These are phyloP conservation scores for Selenicereus undatus DNA, from an alignment of 148 eudicot genomes.

Conservation along the genomic window DNA sequence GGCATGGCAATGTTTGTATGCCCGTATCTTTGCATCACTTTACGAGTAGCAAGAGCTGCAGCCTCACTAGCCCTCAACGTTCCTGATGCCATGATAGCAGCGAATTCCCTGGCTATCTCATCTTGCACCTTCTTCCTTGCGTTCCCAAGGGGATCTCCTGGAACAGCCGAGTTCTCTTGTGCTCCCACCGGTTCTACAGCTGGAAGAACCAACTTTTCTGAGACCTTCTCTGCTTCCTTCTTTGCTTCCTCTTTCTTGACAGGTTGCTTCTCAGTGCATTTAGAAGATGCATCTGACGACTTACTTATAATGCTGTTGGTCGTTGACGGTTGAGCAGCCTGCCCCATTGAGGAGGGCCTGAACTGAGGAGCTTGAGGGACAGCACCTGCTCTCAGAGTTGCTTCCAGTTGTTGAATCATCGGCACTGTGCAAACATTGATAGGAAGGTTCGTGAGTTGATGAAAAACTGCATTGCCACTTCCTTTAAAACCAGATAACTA, in stretches of 20 bases:
- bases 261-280: conserved; percentile 22
- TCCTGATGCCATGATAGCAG: conserved; percentile 82
- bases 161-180: conserved; percentile 23
- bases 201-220: conserved; percentile 21
- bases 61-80: conserved; percentile 91
- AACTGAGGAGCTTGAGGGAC: conserved; percentile 93
- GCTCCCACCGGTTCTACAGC: conserved; percentile 25
- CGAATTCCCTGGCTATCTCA: conserved; percentile 73
- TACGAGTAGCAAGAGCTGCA: conserved; percentile 83
- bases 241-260: conserved; percentile 20
- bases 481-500: no score
- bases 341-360: conserved; percentile 36
- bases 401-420: conserved; percentile 83
- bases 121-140: conserved; percentile 86
- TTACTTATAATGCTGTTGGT: conserved; percentile 5
- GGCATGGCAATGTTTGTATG: conserved; percentile 38
- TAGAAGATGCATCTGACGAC: not conserved
- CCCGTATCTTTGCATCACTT: conserved; percentile 84
- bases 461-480: not conserved
- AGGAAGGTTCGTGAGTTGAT: not conserved
- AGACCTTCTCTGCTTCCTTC: conserved; percentile 2
- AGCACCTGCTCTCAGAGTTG: conserved; percentile 76
- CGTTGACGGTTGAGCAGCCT: conserved; percentile 14
- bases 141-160: conserved; percentile 60
- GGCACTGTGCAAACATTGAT: conserved; percentile 54